Evolutionary conservation across 2,329 filamentous ascomycete genomes (phyloP).

Genomic region (Escovopsis weberi): DNA sequence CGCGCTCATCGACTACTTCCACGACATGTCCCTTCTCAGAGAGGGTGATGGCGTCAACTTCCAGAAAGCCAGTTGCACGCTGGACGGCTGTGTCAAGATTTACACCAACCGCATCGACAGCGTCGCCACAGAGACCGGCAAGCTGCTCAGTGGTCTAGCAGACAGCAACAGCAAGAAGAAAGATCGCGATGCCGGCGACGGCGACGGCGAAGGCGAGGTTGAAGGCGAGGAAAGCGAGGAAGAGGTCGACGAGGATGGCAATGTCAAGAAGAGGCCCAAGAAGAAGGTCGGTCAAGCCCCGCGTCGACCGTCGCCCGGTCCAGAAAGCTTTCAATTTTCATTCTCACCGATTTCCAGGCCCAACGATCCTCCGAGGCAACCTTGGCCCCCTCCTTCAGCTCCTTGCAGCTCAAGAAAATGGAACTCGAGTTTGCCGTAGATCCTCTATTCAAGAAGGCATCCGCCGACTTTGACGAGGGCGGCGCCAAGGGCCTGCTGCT

Average conservation of each 20-base stretch:
- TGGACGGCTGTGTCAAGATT: conserved; percentile 97
- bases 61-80: conserved; percentile 91
- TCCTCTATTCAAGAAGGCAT: conserved; percentile 97
- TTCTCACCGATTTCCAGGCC: conserved; percentile 22
- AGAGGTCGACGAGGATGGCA: conserved; percentile 47
- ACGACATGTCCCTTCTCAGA: conserved; percentile 94
- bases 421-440: conserved; percentile 95
- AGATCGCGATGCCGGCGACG: conserved; percentile 47
- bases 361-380: conserved; percentile 86
- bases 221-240: conserved; percentile 55
- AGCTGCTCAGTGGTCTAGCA: conserved; percentile 81
- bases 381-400: conserved; percentile 72
- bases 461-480: conserved; percentile 95
- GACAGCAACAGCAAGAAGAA: conserved; percentile 72
- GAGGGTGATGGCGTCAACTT: conserved; percentile 97
- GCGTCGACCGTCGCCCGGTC: no score
- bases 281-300: conserved; percentile 46
- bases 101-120: conserved; percentile 98
- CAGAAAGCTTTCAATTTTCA: not conserved
- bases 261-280: conserved; percentile 47
- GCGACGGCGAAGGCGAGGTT: conserved; percentile 42
- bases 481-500: conserved; percentile 89
- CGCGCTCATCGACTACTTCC: conserved; percentile 98
- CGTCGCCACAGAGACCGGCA: conserved; percentile 92
- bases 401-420: conserved; percentile 90